Evolutionary conservation across 306 rosid species (phyloP), one percentile per base, ranked within the genome.

Genomic region (Senna tora): DNA sequence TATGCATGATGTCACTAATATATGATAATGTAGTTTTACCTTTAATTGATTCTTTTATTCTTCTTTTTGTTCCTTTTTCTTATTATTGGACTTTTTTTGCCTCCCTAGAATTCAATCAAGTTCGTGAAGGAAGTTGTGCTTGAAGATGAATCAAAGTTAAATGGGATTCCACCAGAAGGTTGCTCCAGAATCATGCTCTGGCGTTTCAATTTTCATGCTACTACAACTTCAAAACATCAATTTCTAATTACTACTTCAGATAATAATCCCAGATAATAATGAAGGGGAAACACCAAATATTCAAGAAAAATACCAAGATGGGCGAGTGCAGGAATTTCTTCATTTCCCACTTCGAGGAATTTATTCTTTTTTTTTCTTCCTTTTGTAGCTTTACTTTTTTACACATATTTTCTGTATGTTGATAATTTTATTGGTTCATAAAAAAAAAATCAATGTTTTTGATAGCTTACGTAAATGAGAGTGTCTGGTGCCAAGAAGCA

Each of bases 81-180:
- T 73, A 72, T 43, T 51, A 53, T 14, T 22, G 30, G 25, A 21
- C 8, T 66, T 32, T 52, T 34, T 71, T 72, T 43, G 45, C 58
- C 67, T 54, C 57, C 21, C 5, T 62, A 94, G 98, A 87, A 89
- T 76, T 87, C 98, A 9, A 90, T 94, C 73, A 89, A 87, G 77
- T 91, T 94, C 43, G 97, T 94, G 69, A 94, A 91, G 83, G 92
- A 91, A 94, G 98, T 86, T 33, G 95, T 94, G 38, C 86, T 91
- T 77, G 97, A 94, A 87, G 97, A 94, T 65, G 98, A 94, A 65
- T 73, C 90, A 11, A 90, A 89, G 60, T 74, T 94, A 21, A 89
- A 83, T 65, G 98, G 97, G 42, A 87, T 91, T 83, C 96, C 98
- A 52, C 78, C 92, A 49, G 83, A 87, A 9, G 91, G 83, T 5